Evolutionary conservation across 805 yeast genomes (phyloP).

Genomic region (Kregervanrija pseudodelftensis): DNA sequence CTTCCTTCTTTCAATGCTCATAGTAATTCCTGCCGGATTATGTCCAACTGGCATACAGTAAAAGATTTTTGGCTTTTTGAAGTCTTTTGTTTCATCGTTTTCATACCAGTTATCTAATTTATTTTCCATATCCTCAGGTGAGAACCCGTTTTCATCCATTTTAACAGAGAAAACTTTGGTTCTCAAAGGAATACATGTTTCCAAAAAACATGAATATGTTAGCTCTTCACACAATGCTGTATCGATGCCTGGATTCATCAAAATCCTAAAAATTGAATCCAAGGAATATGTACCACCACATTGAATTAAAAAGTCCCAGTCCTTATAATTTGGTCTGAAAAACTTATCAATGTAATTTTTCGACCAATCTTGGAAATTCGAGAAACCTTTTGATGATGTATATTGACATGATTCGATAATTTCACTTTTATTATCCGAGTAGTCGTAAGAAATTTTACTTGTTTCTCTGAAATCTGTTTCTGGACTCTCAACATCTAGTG

Average conservation of each 20-base stretch:
- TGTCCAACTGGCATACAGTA: slow-evolving; percentile 79
- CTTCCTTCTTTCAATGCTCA: slow-evolving; percentile 48
- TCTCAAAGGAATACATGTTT: slow-evolving; percentile 71
- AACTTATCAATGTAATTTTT: slow-evolving; percentile 35
- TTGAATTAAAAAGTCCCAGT: slow-evolving; percentile 68
- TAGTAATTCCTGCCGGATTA: slow-evolving; percentile 75
- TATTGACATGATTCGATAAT: slow-evolving; percentile 46
- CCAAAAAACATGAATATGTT: slow-evolving; percentile 79
- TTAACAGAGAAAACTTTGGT: slow-evolving; percentile 62
- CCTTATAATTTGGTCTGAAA: slow-evolving; percentile 38
- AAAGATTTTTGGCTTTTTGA: slow-evolving; percentile 45
- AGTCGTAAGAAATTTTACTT: slow-evolving; percentile 24
- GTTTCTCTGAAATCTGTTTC: slow-evolving; percentile 37
- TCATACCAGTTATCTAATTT: slow-evolving; percentile 64
- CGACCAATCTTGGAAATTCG: slow-evolving; percentile 34
- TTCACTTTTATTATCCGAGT: slow-evolving; percentile 12
- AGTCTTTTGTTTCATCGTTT: slow-evolving; percentile 28
- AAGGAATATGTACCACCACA: slow-evolving; percentile 89
- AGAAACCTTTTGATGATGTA: slow-evolving; percentile 41
- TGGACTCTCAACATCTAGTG: slow-evolving; percentile 30
- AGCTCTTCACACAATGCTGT: slow-evolving; percentile 75
- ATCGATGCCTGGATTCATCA: slow-evolving; percentile 67
- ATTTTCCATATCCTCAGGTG: slow-evolving; percentile 60
- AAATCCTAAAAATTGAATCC: slow-evolving; percentile 76
- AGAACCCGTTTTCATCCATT: slow-evolving; percentile 72